Evolutionary conservation across 2,329 filamentous ascomycete species (phyloP), one percentile per base, ranked within the genome.

Genomic region (Epichloe baconii): DNA sequence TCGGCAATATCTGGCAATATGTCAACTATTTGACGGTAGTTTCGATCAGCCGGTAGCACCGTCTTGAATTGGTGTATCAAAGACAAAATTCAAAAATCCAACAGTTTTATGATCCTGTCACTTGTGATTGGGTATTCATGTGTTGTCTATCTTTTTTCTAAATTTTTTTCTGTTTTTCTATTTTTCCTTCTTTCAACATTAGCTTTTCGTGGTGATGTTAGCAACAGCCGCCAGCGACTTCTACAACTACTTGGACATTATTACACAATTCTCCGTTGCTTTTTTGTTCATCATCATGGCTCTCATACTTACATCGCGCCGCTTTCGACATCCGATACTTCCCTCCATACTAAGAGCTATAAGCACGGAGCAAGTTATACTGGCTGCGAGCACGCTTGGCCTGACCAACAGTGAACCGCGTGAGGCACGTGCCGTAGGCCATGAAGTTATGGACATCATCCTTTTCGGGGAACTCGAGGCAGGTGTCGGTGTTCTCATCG

Each of bases 391-490:
- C 46, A 17, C 19, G 35, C 34, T 11, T 35, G 8, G 5, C 31
- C 40, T 52, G 50, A 10, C 45, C 45, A 38, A 17, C 14, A 31
- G 45, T 52, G 41, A 52, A 52, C 10, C n/a, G 4, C 19, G 14
- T 38, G 26, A 45, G 50, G 14, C 50, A 52, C 8, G n/a, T 11
- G 14, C 45, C 45, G 14, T 59, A 62, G 36, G 55, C 55, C 61
- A 63, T 62, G 44, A 54, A 64, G 47, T 64, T 62, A 35, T 64
- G 57, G 34, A 65, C 57, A 2, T 59, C 55, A 52, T 63, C 62
- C 0, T 58, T 34, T 0, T 59, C 63, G 1, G 56, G 56, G 2
- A 51, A 31, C 2, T 57, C 48, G 3, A 59, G 62, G 40, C 64
- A 66, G 2, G 60, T 57, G 44, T 66, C 62, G 49, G 59, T 48